Base-by-base conservation (phyloP, 179 eudicot species). In the Heliamphora pulchella region DNA sequence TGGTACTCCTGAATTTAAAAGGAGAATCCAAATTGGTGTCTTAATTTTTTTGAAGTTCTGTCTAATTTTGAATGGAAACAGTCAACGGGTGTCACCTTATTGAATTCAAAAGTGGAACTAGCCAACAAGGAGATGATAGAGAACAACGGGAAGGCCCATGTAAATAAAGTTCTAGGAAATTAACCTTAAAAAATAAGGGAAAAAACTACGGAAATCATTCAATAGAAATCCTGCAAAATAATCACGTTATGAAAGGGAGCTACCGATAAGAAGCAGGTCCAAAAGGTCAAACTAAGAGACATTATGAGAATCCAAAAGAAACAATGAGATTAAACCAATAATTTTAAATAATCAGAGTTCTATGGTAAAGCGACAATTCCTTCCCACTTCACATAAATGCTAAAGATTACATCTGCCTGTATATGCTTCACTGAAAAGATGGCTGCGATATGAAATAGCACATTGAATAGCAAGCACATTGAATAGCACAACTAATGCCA, bases 361-460 rank as follows among this genome's bases (percentile, higher is more conserved):
- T 31, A 53, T 2, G 6, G 44, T 51, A 20, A 2, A 5, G 13
- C 1, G 14, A 17, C 20, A 8, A 46, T 47, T 15, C 5, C 22
- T 73, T 61, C 10, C 18, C 2, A 20, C 13, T 20, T 9, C 58
- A n/a, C 41, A 18, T 7, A 61, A 44, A 7, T 2, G 79, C 44
- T 68, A 44, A 68, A 13, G 46, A 18, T 48, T 64, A 13, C 79
- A 62, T 63, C 71, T 46, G 11, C 59, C 10, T 4, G 55, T 14
- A 48, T 41, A 47, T 64, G 61, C 59, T 64, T 63, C 47, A 77
- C 20, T 11, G 46, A 13, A 47, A 77, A 47, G 22, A 64, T 65
- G 17, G 8, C 47, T 11, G 79, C 79, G 48, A 8, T 46, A 20
- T 31, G 69, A 77, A 64, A 63, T 77, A 64, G 61, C 22, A 51